Evolutionary conservation across 192 early-diverging fungal species (phyloP), one percentile per base, ranked within the genome.

Genomic region (Piromyces finnis): DNA sequence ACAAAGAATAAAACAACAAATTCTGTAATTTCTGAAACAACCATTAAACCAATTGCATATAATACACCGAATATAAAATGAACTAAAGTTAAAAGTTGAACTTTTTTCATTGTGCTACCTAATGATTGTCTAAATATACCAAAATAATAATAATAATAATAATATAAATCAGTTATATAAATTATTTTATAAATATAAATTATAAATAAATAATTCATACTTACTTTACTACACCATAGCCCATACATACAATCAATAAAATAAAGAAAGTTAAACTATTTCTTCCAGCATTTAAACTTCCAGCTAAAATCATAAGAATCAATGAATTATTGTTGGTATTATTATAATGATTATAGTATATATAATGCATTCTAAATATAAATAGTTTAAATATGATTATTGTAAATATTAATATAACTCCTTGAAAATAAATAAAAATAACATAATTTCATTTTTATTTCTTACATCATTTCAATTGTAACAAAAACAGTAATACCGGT

Each of bases 211-310:
- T n/a, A n/a, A n/a, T 15, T 29, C 2, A 30, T 79, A 41, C 85
- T 83, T 88, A 94, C 93, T 92, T 92, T 28, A 99, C 95, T 28
- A 99, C 96, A 77, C 97, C 95, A 84, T 96, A 99, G 29, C 97
- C 97, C 82, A 99, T 91, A 11, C 94, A 91, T 13, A 97, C 95
- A 77, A 99, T 94, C 77, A 99, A 87, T 1, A 99, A 88, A 92
- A 99, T 95, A 81, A 98, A 98, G 83, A 99, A 94, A 4, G 97
- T 97, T 68, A 98, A 84, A 80, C 93, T 94, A 85, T 95, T 97
- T 80, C 97, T 87, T 14, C 92, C 96, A 12, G 96, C 92, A 83
- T 95, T 95, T 27, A 98, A 84, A 77, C 96, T 81, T 12, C 94
- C 92, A 13, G 93, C 92, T 6, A 95, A 78, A 5, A 92, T 89